These are phyloP conservation scores for Caloboletus inedulis DNA, from an alignment of 1,284 basidiomycete genomes.

Conservation along the genomic window DNA sequence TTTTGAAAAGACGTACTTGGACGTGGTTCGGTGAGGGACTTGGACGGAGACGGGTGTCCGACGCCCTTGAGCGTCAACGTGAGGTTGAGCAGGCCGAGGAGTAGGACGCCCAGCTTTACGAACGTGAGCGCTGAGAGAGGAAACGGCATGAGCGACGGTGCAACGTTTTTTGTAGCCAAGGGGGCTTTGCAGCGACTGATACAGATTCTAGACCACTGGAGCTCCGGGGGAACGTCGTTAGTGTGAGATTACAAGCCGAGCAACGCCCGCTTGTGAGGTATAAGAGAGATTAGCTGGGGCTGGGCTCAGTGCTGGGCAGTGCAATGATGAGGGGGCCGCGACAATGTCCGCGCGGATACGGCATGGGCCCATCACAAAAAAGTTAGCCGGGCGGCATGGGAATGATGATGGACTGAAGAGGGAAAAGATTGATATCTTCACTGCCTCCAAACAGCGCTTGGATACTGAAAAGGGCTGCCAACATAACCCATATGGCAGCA, in stretches of 20 bases:
- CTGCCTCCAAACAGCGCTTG: too few species aligned
- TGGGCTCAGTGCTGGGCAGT: not conserved
- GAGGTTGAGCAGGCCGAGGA: conserved; percentile 22
- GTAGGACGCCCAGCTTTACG: conserved; percentile 18
- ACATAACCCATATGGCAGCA: too few species aligned
- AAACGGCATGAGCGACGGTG: not conserved
- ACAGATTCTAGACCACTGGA: not conserved
- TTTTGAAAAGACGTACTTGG: conserved; percentile 8
- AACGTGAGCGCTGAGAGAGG: conserved; percentile 15
- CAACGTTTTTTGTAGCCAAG: not conserved
- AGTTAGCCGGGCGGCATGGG: not conserved
- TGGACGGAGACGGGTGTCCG: not conserved
- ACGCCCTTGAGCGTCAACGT: conserved; percentile 6
- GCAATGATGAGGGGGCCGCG: not conserved
- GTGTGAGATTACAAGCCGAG: not conserved
- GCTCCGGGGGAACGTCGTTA: not conserved
- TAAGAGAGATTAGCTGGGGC: not conserved
- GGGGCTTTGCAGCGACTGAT: not conserved
- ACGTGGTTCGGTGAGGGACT: conserved; percentile 10
- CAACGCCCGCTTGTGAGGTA: not conserved
- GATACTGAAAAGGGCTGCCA: too few species aligned
- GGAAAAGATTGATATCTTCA: too few species aligned
- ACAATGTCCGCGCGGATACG: not conserved
- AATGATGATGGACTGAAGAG: not conserved
- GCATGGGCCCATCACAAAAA: not conserved